A percentile compares a stretch with the other conserved stretches of the same genome.
Conservation (phyloP, 148 eudicot species). For the Rhododendron ovatum region DNA sequence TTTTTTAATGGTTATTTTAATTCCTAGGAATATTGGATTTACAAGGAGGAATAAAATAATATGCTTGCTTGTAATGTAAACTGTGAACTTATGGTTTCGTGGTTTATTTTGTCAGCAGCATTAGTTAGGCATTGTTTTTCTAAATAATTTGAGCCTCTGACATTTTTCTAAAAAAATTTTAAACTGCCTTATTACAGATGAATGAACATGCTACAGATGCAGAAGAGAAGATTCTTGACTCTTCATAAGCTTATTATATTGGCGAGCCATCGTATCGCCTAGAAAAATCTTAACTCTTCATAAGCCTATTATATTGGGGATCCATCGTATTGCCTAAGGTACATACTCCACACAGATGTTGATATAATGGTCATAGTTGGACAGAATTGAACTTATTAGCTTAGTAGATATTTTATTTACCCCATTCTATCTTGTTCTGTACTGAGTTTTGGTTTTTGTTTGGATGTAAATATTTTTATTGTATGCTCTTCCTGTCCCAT, state of each 20-base stretch:
- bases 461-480: neutral
- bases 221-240: neutral
- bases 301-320: no score
- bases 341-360: neutral
- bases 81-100: neutral
- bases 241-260: neutral
- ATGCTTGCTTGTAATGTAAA: neutral
- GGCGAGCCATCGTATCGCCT: neutral
- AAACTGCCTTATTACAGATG: neutral
- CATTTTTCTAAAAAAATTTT: neutral
- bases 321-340: neutral
- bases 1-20: neutral
- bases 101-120: neutral
- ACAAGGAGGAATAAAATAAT: neutral
- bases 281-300: neutral
- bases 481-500: neutral
- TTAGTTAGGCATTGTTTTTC: neutral
- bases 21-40: slow-evolving; percentile 1
- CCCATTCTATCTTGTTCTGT: neutral
- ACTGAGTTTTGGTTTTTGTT: neutral
- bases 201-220: neutral
- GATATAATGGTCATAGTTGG: neutral
- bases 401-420: neutral
- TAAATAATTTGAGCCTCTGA: slow-evolving; percentile 1
- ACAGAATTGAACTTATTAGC: neutral